Base-by-base conservation (phyloP, 2,329 filamentous ascomycete genomes). In the Lojkania enalia region DNA sequence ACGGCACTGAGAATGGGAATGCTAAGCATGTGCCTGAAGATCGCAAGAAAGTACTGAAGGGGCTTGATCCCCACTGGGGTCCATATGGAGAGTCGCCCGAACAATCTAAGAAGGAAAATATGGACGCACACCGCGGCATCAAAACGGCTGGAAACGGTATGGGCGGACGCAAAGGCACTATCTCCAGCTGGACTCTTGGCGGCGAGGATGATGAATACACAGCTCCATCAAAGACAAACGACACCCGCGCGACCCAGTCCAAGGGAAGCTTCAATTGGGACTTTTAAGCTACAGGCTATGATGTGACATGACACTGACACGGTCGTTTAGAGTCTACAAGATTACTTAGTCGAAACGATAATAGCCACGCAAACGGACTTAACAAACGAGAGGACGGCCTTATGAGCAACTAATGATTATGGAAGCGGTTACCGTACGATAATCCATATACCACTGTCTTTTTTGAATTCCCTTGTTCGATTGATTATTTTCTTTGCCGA, bases 11-110 rank as follows among this genome's bases (percentile, higher is more conserved):
- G 62, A 73, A 60, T 25, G 70, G 59, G 42, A 57, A 69, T 59
- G 64, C 44, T 62, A 73, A 60, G 67, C 75, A 61, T 25, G 73
- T 72, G 15, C 68, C 78, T 39, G 78, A 82, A 42, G 81, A 83
- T 51, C 82, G 81, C 53, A 77, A 81, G 67, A 88, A 89, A 72
- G 84, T 79, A 2, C 80, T 88, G 41, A 84, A 87, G 70, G 45
- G 49, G 15, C 57, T 68, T 33, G 61, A 65, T 42, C 57, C 65
- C 7, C 55, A 65, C 49, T 70, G 67, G 59, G 60, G 58, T 1
- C 60, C 77, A 13, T 66, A 54, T 20, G 64, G 66, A 1, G 52
- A 66, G 30, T 55, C 52, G 2, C 57, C 63, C 4, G 56, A 56
- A 6, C 44, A 43, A 6, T 21, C 43, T 7, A 63, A 59, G 51